Conservation (phyloP, 2,329 filamentous ascomycete genomes). For the Xylariaceae sp. region DNA sequence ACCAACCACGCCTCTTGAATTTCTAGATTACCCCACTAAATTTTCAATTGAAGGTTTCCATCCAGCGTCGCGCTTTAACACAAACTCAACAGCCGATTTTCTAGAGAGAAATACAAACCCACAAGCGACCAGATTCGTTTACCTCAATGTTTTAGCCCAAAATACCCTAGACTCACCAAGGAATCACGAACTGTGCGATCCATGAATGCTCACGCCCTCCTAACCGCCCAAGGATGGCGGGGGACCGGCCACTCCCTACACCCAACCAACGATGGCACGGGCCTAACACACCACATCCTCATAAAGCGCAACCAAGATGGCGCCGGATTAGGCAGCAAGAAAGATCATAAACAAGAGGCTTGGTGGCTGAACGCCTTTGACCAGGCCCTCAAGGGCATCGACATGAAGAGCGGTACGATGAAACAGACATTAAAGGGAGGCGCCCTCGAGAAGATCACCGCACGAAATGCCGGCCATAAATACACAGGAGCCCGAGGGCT, state of each 20-base stretch:
- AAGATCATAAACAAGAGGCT: constrained; percentile 73
- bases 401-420: constrained; percentile 62
- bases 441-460: constrained; percentile 58
- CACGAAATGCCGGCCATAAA: constrained; percentile 53
- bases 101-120: neutral
- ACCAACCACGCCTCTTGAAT: too few species aligned
- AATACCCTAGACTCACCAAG: neutral
- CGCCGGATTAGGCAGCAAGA: constrained; percentile 80
- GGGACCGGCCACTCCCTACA: constrained; percentile 89
- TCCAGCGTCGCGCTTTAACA: neutral
- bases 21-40: constrained; percentile 29
- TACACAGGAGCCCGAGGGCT: constrained; percentile 69
- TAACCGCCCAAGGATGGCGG: constrained; percentile 87
- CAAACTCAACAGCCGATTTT: neutral
- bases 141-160: neutral
- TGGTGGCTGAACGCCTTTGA: constrained; percentile 99
- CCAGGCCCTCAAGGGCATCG: constrained; percentile 81
- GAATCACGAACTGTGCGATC: neutral
- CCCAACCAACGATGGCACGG: constrained; percentile 71
- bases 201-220: constrained; percentile 86
- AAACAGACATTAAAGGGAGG: constrained; percentile 61
- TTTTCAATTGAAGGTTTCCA: constrained; percentile 23
- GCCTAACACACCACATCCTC: constrained; percentile 82
- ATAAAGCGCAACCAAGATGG: constrained; percentile 82
- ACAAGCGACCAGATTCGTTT: neutral